Percentiles rank a stretch among this genome's conserved stretches.
Evolutionary conservation across 441 rosid genomes (phyloP).

Genomic region (Theobroma grandiflorum): DNA sequence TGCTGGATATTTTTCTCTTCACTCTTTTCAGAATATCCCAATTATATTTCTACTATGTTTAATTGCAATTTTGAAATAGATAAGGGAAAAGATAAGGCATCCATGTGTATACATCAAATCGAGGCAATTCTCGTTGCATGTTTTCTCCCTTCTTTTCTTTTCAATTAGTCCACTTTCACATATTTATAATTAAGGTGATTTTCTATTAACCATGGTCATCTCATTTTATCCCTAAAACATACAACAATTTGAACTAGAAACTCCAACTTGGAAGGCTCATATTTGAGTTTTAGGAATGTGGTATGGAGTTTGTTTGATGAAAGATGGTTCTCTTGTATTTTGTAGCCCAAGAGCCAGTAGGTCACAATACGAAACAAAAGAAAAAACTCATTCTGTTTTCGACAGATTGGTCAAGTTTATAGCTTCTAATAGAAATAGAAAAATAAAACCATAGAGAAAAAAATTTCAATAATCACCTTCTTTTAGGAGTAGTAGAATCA

Average conservation of each 20-base stretch:
- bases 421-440: neutral
- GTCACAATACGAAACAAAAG: neutral
- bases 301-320: neutral
- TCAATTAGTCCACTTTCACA: neutral
- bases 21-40: slow-evolving; percentile 1
- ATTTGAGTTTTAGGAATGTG: neutral
- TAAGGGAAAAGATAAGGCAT: neutral
- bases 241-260: neutral
- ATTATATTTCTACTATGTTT: neutral
- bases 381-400: neutral
- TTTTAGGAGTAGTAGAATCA: slow-evolving; percentile 63
- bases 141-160: neutral
- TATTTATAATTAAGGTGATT: neutral
- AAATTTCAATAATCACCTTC: slow-evolving; percentile 53
- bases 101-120: neutral
- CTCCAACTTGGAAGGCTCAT: neutral
- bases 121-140: neutral
- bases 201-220: neutral
- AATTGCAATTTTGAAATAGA: neutral
- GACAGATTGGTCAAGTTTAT: slow-evolving; percentile 9
- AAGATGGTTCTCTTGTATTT: neutral
- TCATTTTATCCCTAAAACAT: neutral
- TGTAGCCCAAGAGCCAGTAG: neutral
- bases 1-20: neutral
- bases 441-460: neutral